phyloP scores from a whole-genome alignment of 352 stramenopile genomes.

The Globisporangium viniferum region DNA sequence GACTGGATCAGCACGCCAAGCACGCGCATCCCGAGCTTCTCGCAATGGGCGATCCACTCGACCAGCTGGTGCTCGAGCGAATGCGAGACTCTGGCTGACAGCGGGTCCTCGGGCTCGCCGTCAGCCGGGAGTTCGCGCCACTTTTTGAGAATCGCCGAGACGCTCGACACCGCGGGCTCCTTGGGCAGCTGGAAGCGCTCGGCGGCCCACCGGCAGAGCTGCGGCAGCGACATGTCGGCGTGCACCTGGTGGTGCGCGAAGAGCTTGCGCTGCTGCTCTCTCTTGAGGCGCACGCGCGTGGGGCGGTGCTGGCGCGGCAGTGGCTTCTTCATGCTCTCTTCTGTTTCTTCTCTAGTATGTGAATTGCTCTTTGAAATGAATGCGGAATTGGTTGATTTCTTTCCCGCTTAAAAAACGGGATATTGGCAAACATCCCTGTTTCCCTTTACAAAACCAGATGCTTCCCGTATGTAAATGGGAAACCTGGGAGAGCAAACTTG shows the following conservation, averaged over 20 bases:
- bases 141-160: constrained; percentile 3
- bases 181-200: not conserved
- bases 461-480: not conserved
- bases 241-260: not conserved
- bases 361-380: not conserved
- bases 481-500: not conserved
- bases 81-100: not conserved
- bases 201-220: not conserved
- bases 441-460: not conserved
- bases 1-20: not conserved
- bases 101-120: not conserved
- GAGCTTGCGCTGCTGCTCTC: constrained; percentile 1
- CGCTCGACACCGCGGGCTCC: not conserved
- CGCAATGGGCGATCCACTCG: not conserved
- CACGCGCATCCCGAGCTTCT: not conserved
- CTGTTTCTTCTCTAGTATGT: too few relatives aligned
- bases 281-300: not conserved
- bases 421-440: not conserved
- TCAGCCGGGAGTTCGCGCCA: not conserved
- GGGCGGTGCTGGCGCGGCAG: not conserved
- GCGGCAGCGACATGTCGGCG: not conserved
- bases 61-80: not conserved
- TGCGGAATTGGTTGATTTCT: not conserved
- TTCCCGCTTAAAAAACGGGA: not conserved
- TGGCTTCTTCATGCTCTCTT: not conserved